Evolutionary conservation across 2,329 filamentous ascomycete genomes (phyloP), one percentile per base, ranked within the genome.

Genomic region (Davidsoniella australis): DNA sequence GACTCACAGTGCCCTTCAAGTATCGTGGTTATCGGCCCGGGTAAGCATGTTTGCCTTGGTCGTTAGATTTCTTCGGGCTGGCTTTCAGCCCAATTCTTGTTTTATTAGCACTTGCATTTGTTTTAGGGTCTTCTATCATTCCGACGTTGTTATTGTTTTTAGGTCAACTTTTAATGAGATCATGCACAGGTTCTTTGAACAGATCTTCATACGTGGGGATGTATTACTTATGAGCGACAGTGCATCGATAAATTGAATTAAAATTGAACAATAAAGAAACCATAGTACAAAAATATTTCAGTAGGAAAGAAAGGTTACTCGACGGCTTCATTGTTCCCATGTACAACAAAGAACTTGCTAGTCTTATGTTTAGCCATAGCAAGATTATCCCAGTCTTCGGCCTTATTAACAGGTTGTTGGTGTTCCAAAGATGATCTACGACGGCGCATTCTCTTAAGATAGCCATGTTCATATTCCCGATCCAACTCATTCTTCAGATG

Each of bases 301-400:
- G 4, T 12, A 33, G 8, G 2, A 29, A 41, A 7, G 5, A 41
- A 40, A 42, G 14, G 7, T 38, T 47, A 53, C 40, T 59, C 56
- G 38, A 56, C 55, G 17, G 58, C 55, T 50, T 63, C 61, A 54
- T 70, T 72, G 33, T 69, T 70, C 55, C 73, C 79, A 55, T 85
- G 75, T 2, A 91, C 85, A 6, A 89, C 77, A 56, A 93, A 89
- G 58, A 80, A 93, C 55, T 72, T 75, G 12, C 83, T 84, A 4
- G 73, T 73, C 48, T 70, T 85, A 57, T 73, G 76, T 14, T 73
- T 68, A 0, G 85, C 83, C 48, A 73, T 72, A 1, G 70, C 71
- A 44, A 91, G 62, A 0, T 81, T 77, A 66, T 91, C 73, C 76
- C 85, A 89, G 54, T 76, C 66, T 64, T 82, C 77, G 1, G 63